A percentile compares a stretch with the other conserved stretches of the same genome.
Evolutionary conservation across 495 filamentous ascomycete genomes (phyloP).

Genomic region (Letharia columbiana): DNA sequence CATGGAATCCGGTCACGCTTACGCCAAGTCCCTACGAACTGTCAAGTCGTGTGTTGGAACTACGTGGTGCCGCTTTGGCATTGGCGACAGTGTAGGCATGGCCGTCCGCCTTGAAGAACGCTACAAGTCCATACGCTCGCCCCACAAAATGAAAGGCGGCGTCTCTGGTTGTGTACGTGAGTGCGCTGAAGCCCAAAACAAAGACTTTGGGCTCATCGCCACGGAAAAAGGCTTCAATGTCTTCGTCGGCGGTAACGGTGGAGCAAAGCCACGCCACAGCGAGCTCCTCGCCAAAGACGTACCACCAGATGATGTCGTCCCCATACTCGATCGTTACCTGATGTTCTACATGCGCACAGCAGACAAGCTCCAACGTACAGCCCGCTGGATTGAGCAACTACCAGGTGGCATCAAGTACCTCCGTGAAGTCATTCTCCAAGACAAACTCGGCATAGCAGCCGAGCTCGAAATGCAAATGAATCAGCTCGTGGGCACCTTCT

Average conservation of each 20-base stretch:
- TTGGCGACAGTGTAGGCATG: slow-evolving; percentile 96
- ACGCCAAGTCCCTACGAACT: slow-evolving; percentile 84
- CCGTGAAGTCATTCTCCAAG: slow-evolving; percentile 73
- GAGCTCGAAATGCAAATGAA: slow-evolving; percentile 88
- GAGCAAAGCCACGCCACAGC: slow-evolving; percentile 75
- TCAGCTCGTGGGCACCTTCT: slow-evolving; percentile 77
- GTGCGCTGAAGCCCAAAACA: slow-evolving; percentile 92
- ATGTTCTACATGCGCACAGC: slow-evolving; percentile 97
- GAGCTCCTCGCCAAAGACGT: slow-evolving; percentile 91
- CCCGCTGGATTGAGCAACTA: slow-evolving; percentile 82
- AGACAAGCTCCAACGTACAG: slow-evolving; percentile 89
- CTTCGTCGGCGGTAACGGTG: slow-evolving; percentile 88
- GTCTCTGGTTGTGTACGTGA: slow-evolving; percentile 90
- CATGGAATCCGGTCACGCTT: slow-evolving; percentile 94
- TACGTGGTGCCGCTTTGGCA: slow-evolving; percentile 89
- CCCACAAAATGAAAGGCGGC: slow-evolving; percentile 92
- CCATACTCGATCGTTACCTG: slow-evolving; percentile 83
- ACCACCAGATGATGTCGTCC: slow-evolving; percentile 72
- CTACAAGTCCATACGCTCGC: slow-evolving; percentile 85
- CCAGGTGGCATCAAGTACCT: slow-evolving; percentile 85
- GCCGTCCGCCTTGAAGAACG: slow-evolving; percentile 85
- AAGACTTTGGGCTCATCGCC: slow-evolving; percentile 92
- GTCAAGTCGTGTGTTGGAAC: slow-evolving; percentile 92
- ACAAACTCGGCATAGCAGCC: slow-evolving; percentile 80
- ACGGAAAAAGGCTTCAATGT: slow-evolving; percentile 95